phyloP scores from a whole-genome alignment of 2,329 filamentous ascomycete genomes.

The Boeremia exigua region DNA sequence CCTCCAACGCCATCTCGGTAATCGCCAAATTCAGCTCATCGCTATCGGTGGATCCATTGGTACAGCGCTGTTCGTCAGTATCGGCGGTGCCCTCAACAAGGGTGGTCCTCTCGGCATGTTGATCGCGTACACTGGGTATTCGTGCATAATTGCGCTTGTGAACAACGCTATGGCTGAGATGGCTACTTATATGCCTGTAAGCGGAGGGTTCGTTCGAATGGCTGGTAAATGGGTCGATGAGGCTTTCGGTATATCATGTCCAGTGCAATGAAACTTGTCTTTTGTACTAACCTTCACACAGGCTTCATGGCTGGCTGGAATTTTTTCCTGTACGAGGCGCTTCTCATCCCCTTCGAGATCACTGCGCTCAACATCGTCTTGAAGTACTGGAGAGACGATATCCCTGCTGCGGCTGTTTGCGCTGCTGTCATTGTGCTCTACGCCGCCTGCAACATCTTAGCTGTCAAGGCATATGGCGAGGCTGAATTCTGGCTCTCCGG shows the following conservation, averaged over 20 bases:
- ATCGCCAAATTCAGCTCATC: conserved; percentile 51
- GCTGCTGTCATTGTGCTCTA: conserved; percentile 52
- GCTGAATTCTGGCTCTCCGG: conserved; percentile 54
- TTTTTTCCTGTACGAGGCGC: conserved; percentile 59
- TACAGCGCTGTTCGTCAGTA: conserved; percentile 64
- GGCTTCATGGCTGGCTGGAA: conserved; percentile 63
- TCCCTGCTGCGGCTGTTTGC: conserved; percentile 50
- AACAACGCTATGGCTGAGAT: conserved; percentile 73
- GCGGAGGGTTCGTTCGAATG: conserved; percentile 68
- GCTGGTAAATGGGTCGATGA: conserved; percentile 12
- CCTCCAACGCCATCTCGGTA: conserved; percentile 48
- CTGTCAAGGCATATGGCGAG: conserved; percentile 55
- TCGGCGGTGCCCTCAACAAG: conserved; percentile 61
- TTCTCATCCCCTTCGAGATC: conserved; percentile 61
- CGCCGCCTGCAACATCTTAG: conserved; percentile 54
- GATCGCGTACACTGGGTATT: conserved; percentile 65
- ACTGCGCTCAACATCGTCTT: conserved; percentile 51
- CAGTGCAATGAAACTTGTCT: neutral
- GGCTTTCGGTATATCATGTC: conserved; percentile 1
- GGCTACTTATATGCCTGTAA: conserved; percentile 67
- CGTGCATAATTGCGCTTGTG: conserved; percentile 63
- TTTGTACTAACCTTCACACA: conserved; percentile 1
- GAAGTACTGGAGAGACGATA: conserved; percentile 54
- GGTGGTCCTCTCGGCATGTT: conserved; percentile 62
- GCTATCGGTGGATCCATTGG: conserved; percentile 51